A percentile compares a stretch with the other conserved stretches of the same genome.
Conservation (phyloP, 2,329 filamentous ascomycete genomes). For the Paraconiothyrium brasiliense region DNA sequence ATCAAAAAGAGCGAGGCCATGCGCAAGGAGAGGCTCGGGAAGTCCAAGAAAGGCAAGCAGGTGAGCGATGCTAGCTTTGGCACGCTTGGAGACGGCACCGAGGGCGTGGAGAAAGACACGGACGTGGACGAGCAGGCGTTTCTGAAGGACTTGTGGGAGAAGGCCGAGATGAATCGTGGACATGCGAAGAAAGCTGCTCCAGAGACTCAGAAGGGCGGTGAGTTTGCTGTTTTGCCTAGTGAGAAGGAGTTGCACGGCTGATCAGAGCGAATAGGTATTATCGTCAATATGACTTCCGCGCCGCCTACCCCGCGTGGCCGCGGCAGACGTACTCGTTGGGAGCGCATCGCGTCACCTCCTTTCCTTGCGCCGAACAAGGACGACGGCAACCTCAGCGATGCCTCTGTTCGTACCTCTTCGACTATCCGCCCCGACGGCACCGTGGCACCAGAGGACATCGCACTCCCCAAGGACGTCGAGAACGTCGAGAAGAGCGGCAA, state of each 20-base stretch:
- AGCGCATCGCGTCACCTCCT: background rate
- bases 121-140: background rate
- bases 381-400: background rate
- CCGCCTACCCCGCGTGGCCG: background rate
- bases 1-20: background rate
- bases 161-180: background rate
- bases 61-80: background rate
- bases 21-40: background rate
- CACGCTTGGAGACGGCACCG: background rate
- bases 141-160: background rate
- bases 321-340: background rate
- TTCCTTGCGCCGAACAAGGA: background rate
- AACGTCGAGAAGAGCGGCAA: background rate
- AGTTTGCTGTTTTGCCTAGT: background rate
- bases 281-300: constrained; percentile 1
- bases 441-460: background rate
- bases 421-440: background rate
- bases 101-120: background rate
- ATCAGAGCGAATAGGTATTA: background rate
- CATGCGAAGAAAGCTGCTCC: background rate
- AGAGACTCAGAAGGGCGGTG: background rate
- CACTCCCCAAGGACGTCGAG: background rate
- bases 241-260: background rate
- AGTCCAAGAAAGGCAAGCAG: background rate
- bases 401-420: background rate